These are phyloP conservation scores for Aspergillus jensenii DNA, from an alignment of 2,329 filamentous ascomycete species.

Conservation along the genomic window DNA sequence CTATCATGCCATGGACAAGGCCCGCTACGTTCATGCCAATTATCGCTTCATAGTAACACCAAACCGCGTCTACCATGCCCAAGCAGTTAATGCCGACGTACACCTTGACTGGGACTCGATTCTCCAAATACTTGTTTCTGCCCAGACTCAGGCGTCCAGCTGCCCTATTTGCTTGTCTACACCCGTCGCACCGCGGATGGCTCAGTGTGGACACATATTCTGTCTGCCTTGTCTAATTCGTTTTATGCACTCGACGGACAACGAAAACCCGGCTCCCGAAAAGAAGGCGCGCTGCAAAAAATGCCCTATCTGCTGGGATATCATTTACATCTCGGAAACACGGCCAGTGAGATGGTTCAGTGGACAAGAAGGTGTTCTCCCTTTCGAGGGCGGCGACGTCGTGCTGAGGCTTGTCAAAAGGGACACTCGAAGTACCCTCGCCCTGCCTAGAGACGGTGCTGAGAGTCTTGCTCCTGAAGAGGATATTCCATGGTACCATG, in stretches of 20 bases:
- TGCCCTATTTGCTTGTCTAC: slow-evolving; percentile 95
- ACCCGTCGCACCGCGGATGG: slow-evolving; percentile 93
- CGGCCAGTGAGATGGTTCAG: slow-evolving; percentile 87
- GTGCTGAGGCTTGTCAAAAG: slow-evolving; percentile 83
- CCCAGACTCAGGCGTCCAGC: slow-evolving; percentile 80
- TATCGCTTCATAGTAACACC: slow-evolving; percentile 96
- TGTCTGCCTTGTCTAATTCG: slow-evolving; percentile 90
- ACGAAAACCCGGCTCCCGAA: slow-evolving; percentile 63
- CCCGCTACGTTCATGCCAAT: slow-evolving; percentile 90
- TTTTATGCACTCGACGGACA: slow-evolving; percentile 86
- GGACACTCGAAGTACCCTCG: slow-evolving; percentile 76
- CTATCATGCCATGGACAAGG: slow-evolving; percentile 87
- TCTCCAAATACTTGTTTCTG: slow-evolving; percentile 85
- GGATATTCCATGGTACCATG: slow-evolving; percentile 92
- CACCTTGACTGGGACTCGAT: slow-evolving; percentile 89
- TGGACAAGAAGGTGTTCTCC: slow-evolving; percentile 79
- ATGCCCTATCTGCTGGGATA: slow-evolving; percentile 93
- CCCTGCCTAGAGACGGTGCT: slow-evolving; percentile 78
- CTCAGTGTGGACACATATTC: slow-evolving; percentile 95
- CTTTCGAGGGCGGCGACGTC: slow-evolving; percentile 82
- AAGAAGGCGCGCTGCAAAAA: slow-evolving; percentile 85
- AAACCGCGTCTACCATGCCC: slow-evolving; percentile 71
- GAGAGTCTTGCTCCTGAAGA: slow-evolving; percentile 68
- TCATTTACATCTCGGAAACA: slow-evolving; percentile 86
- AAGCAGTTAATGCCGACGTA: slow-evolving; percentile 82